These are phyloP conservation scores for Lactifluus hygrophoroides DNA, from an alignment of 768 basidiomycete species.

Conservation along the genomic window DNA sequence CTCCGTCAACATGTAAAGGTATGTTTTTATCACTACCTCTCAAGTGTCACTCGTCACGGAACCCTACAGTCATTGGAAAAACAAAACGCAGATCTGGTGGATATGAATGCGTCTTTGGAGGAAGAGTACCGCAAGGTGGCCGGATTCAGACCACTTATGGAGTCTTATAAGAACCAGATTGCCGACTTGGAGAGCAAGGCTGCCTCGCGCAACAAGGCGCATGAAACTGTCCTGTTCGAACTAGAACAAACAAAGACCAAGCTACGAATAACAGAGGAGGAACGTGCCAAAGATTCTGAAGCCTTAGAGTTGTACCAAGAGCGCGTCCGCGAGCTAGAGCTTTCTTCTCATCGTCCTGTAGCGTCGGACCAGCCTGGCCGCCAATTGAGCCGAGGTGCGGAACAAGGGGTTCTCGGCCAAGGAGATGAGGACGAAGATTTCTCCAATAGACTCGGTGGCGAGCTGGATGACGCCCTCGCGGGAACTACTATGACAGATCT, in stretches of 20 bases:
- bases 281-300: slow-evolving; percentile 72
- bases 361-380: slow-evolving; percentile 24
- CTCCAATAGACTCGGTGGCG: slow-evolving; percentile 64
- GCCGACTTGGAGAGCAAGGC: slow-evolving; percentile 68
- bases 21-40: slow-evolving; percentile 20
- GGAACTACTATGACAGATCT: slow-evolving; percentile 89
- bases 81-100: slow-evolving; percentile 86
- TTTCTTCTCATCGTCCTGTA: slow-evolving; percentile 46
- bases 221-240: slow-evolving; percentile 64
- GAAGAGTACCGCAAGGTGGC: slow-evolving; percentile 85
- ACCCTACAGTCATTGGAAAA: slow-evolving; percentile 67
- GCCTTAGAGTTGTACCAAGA: slow-evolving; percentile 87
- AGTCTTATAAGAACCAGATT: slow-evolving; percentile 85
- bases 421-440: slow-evolving; percentile 34
- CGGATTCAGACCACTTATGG: slow-evolving; percentile 82
- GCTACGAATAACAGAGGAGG: slow-evolving; percentile 57
- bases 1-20: slow-evolving; percentile 82
- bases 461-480: slow-evolving; percentile 77
- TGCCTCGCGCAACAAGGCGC: slow-evolving; percentile 57
- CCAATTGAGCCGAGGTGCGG: slow-evolving; percentile 40
- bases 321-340: slow-evolving; percentile 79
- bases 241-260: slow-evolving; percentile 67
- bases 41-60: not conserved
- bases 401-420: slow-evolving; percentile 26
- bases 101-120: slow-evolving; percentile 86